Evolutionary conservation across 257 asterid species (phyloP).

Genomic region (Primulina eburnea): DNA sequence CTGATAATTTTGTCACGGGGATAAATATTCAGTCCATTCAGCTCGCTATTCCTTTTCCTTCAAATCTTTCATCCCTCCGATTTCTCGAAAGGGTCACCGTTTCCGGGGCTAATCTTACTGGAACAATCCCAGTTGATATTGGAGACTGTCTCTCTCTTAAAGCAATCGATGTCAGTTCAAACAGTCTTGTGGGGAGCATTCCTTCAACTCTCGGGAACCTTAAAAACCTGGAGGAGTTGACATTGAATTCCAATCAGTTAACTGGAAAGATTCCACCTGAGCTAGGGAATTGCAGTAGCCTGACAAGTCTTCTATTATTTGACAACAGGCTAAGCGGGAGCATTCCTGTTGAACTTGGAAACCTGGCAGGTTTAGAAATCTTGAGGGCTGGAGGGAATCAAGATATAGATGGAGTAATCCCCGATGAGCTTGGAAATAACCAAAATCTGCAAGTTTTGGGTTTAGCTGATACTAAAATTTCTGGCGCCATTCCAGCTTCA

Average conservation of each 20-base stretch:
- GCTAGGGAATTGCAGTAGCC: conserved; percentile 41
- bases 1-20: conserved; percentile 36
- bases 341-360: conserved; percentile 52
- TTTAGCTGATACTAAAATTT: conserved; percentile 65
- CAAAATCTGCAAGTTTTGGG: conserved; percentile 50
- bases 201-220: conserved; percentile 53
- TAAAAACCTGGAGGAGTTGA: conserved; percentile 44
- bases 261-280: conserved; percentile 56
- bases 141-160: conserved; percentile 47
- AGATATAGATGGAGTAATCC: conserved; percentile 59
- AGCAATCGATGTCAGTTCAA: conserved; percentile 55
- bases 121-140: conserved; percentile 54
- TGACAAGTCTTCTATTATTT: conserved; percentile 43
- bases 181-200: conserved; percentile 48
- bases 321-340: conserved; percentile 63
- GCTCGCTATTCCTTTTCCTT: conserved; percentile 50
- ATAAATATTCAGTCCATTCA: conserved; percentile 43
- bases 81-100: conserved; percentile 48
- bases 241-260: conserved; percentile 50
- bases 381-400: conserved; percentile 69
- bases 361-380: conserved; percentile 39
- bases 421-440: conserved; percentile 54
- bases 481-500: conserved; percentile 58
- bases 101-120: conserved; percentile 69
- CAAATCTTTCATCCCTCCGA: conserved; percentile 50